Conservation (phyloP, 2,329 filamentous ascomycete genomes). For the Aspergillus neoniger region DNA sequence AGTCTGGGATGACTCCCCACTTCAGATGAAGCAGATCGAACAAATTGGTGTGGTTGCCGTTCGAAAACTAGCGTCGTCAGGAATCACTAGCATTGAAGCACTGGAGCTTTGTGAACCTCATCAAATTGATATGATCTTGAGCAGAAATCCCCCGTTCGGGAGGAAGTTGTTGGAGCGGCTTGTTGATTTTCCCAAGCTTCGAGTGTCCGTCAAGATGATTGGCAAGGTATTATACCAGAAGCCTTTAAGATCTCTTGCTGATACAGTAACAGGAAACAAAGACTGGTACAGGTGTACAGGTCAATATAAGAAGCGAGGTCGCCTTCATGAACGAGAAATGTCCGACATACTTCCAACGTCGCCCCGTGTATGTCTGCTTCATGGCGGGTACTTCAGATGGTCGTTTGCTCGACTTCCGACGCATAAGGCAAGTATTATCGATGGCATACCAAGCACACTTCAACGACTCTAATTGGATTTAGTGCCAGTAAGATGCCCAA, state of each 20-base stretch:
- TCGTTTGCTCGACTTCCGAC: constrained; percentile 66
- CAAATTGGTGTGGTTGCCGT: constrained; percentile 75
- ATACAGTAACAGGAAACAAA: constrained; percentile 33
- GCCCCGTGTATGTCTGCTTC: constrained; percentile 69
- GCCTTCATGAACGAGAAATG: constrained; percentile 69
- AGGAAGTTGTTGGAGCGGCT: constrained; percentile 66
- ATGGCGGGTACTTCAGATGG: constrained; percentile 72
- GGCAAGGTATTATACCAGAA: constrained; percentile 45
- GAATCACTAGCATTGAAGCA: constrained; percentile 70
- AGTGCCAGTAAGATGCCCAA: constrained; percentile 67
- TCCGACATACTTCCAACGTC: constrained; percentile 64
- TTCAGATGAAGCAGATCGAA: constrained; percentile 81
- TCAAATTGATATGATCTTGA: constrained; percentile 74
- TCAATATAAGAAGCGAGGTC: constrained; percentile 67
- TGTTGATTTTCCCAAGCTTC: constrained; percentile 69
- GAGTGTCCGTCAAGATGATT: constrained; percentile 55
- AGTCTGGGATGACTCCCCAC: constrained; percentile 78
- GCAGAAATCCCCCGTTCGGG: constrained; percentile 81
- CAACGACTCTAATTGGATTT: constrained; percentile 24
- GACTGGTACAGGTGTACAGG: constrained; percentile 49
- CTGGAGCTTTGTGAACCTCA: constrained; percentile 67
- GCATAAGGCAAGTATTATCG: constrained; percentile 51
- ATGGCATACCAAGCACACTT: constrained; percentile 2
- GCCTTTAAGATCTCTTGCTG: constrained; percentile 25
- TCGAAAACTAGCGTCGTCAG: constrained; percentile 70